Conservation (phyloP, 2,329 filamentous ascomycete genomes). For the Colletotrichum sansevieriae region DNA sequence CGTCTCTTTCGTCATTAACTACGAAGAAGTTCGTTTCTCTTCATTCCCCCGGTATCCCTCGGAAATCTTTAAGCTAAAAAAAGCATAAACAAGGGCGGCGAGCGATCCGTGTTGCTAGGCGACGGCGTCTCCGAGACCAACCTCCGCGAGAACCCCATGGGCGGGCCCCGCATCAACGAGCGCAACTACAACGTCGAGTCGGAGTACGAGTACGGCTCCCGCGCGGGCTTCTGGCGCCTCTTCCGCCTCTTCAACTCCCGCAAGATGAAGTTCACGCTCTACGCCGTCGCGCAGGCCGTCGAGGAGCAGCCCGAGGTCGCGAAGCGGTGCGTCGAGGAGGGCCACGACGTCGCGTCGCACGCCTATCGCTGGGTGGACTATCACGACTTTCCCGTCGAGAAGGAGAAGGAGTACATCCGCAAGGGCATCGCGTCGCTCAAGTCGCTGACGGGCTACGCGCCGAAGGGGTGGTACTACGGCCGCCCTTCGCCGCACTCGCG, state of each 20-base stretch:
- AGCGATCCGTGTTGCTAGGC: conserved; percentile 53
- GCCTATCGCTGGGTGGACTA: conserved; percentile 66
- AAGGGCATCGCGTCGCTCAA: conserved; percentile 57
- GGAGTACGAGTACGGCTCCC: conserved; percentile 65
- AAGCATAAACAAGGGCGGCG: conserved; percentile 46
- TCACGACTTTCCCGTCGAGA: conserved; percentile 58
- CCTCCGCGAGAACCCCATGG: conserved; percentile 55
- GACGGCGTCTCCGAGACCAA: conserved; percentile 54
- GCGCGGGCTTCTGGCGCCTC: conserved; percentile 63
- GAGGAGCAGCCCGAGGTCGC: conserved; percentile 62
- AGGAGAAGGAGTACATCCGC: conserved; percentile 62
- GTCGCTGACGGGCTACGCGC: conserved; percentile 58
- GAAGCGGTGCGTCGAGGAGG: conserved; percentile 60
- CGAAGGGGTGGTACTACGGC: conserved; percentile 64
- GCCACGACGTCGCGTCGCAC: conserved; percentile 64
- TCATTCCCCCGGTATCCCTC: background rate
- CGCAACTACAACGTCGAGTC: conserved; percentile 61
- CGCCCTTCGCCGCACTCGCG: conserved; percentile 58
- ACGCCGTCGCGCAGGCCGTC: conserved; percentile 62
- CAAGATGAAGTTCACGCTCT: conserved; percentile 63
- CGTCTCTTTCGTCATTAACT: conserved; percentile 60
- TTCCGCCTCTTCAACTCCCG: conserved; percentile 62
- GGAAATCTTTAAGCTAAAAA: background rate
- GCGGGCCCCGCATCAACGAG: conserved; percentile 53
- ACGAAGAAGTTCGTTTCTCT: conserved; percentile 53